A percentile compares a stretch with the other conserved stretches of the same genome.
phyloP scores from a whole-genome alignment of 192 early-diverging fungal species.

The Thamnidium elegans region DNA sequence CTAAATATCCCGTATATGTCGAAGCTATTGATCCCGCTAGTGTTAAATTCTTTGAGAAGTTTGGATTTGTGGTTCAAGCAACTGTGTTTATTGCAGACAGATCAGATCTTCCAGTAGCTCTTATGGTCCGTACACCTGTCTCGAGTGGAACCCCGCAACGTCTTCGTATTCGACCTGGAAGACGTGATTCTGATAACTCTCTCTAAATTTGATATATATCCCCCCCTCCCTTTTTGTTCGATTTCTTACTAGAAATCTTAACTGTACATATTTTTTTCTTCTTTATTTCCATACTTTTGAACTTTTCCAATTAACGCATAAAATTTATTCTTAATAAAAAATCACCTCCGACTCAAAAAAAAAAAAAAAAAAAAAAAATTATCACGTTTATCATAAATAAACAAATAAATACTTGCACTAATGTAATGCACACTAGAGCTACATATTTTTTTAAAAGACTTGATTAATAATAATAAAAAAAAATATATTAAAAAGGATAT shows the following conservation, averaged over 20 bases:
- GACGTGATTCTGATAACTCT: conserved; percentile 21
- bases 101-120: conserved; percentile 22
- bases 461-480: no score
- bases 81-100: conserved; percentile 2
- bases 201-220: conserved; percentile 5
- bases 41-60: conserved; percentile 30
- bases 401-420: no score
- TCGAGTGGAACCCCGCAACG: neutral
- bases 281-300: no score
- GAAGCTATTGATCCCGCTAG: conserved; percentile 7
- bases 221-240: neutral
- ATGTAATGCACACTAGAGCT: no score
- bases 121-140: conserved; percentile 22
- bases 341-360: no score
- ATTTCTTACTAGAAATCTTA: neutral
- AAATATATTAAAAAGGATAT: no score
- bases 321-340: no score
- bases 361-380: no score
- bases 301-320: no score
- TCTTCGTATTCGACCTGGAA: conserved; percentile 27
- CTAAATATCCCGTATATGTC: conserved; percentile 22
- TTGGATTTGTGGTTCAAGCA: conserved; percentile 24
- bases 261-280: neutral
- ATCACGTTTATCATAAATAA: no score
- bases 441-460: no score